Conservation (phyloP, 345 rosid species). For the Odontarrhena argentea region DNA sequence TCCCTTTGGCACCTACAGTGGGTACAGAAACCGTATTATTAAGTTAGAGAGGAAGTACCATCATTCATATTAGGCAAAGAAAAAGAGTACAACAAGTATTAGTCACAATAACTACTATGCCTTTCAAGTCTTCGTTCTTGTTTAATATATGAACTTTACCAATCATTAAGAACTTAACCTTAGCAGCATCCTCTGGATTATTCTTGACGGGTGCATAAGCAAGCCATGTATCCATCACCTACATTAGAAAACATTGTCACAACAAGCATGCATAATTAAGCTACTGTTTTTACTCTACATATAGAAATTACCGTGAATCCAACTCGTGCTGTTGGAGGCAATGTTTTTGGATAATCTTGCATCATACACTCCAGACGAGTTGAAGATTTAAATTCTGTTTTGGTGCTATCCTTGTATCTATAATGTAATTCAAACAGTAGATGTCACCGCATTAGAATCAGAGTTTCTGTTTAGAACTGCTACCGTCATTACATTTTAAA, state of each 20-base stretch:
- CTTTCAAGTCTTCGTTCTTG: neutral
- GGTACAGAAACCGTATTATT: neutral
- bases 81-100: constrained; percentile 4
- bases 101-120: constrained; percentile 12
- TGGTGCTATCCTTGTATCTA: constrained; percentile 92
- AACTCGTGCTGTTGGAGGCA: constrained; percentile 82
- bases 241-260: constrained; percentile 28
- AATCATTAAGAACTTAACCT: constrained; percentile 48
- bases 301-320: constrained; percentile 78
- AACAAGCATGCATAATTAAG: constrained; percentile 3
- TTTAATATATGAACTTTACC: neutral
- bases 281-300: constrained; percentile 1
- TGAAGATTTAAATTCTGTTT: constrained; percentile 85
- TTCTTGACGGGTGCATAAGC: constrained; percentile 96
- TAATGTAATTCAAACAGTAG: constrained; percentile 27
- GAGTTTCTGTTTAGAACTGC: neutral
- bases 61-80: constrained; percentile 1
- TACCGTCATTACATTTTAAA: neutral
- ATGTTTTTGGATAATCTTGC: constrained; percentile 97
- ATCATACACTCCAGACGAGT: constrained; percentile 97
- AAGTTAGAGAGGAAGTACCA: constrained; percentile 2
- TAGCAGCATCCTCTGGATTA: constrained; percentile 93
- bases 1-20: constrained; percentile 80
- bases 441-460: constrained; percentile 21
- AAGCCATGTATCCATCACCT: constrained; percentile 89